Conservation (phyloP, 176 grass and related monocot species). For the Aegilops sharonensis region DNA sequence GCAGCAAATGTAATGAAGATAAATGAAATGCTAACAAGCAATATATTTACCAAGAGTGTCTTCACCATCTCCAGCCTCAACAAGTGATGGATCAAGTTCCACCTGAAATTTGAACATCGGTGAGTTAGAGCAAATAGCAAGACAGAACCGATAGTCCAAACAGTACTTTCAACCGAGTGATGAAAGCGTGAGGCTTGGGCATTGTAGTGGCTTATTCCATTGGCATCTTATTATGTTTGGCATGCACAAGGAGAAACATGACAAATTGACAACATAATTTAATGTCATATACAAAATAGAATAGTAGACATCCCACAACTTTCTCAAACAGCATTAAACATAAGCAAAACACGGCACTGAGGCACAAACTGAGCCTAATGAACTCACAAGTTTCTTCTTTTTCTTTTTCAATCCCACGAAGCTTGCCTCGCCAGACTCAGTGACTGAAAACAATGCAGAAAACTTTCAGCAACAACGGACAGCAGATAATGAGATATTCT, state of each 20-base stretch:
- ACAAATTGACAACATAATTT: not conserved
- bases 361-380: not conserved
- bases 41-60: conserved; percentile 38
- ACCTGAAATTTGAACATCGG: conserved; percentile 42
- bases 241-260: not conserved
- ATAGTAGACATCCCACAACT: not conserved
- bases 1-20: not conserved
- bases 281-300: not conserved
- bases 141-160: not conserved
- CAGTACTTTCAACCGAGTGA: conserved; percentile 9
- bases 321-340: not conserved
- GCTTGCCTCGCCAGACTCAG: conserved; percentile 53
- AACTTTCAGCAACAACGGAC: conserved; percentile 1
- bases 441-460: conserved; percentile 40
- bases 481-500: not conserved
- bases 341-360: not conserved
- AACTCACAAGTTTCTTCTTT: conserved; percentile 92
- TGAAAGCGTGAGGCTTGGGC: not conserved
- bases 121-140: not conserved
- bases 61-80: conserved; percentile 41
- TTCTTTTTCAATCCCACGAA: conserved; percentile 94
- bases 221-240: not conserved
- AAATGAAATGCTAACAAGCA: not conserved
- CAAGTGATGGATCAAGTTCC: conserved; percentile 51
- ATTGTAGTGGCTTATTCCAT: not conserved